Evolutionary conservation across 768 basidiomycete species (phyloP).

Genomic region (Panaeolus papilionaceus): DNA sequence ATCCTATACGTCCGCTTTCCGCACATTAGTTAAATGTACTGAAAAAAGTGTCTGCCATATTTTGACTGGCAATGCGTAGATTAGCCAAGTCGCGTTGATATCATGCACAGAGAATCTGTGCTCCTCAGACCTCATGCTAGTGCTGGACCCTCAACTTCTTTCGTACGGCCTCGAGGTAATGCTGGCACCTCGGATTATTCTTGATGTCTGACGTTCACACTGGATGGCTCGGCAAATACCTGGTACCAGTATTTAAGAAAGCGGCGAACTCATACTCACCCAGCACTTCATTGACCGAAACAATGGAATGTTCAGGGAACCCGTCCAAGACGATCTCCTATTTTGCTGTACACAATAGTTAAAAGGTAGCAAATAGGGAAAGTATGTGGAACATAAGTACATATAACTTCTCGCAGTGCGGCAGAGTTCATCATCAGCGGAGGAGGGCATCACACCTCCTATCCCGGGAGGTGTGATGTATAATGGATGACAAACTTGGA

Average conservation of each 20-base stretch:
- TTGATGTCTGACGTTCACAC: neutral
- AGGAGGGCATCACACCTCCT: neutral
- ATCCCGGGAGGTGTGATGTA: neutral
- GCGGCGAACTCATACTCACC: conserved; percentile 4
- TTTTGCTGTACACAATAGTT: neutral
- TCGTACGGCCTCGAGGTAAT: neutral
- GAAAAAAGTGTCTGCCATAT: no score
- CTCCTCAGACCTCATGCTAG: neutral
- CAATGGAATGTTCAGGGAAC: neutral
- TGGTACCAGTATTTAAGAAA: neutral
- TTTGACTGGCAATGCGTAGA: no score
- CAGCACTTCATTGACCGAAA: conserved; percentile 4
- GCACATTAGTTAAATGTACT: no score
- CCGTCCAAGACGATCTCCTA: neutral
- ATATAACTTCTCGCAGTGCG: no score
- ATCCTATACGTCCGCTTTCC: no score
- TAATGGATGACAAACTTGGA: neutral
- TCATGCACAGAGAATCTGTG: neutral
- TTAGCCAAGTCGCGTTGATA: no score
- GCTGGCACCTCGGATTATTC: conserved; percentile 2
- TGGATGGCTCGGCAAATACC: neutral
- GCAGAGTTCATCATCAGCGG: no score
- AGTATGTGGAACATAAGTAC: no score
- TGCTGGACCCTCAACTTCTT: neutral
- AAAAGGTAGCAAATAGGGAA: no score